Conservation (phyloP, 305 asterid species). For the Salvia sclarea region DNA sequence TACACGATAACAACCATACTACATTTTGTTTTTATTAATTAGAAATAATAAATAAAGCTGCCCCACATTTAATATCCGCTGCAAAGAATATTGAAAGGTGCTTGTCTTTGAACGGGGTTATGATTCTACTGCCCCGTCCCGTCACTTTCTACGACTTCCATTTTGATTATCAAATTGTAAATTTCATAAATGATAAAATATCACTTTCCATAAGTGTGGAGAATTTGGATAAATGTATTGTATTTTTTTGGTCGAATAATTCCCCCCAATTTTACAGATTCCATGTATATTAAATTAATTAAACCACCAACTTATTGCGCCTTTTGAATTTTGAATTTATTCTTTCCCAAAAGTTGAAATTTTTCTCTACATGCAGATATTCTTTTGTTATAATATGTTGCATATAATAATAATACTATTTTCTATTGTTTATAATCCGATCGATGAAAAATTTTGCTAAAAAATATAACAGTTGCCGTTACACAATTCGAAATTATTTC, state of each 20-base stretch:
- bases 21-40: background rate
- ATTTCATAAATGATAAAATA: constrained; percentile 21
- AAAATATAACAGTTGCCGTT: too few relatives aligned
- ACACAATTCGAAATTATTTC: too few relatives aligned
- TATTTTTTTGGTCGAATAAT: background rate
- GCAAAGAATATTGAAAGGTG: constrained; percentile 13
- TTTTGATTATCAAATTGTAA: constrained; percentile 22
- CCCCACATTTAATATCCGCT: background rate
- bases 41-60: background rate
- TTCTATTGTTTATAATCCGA: too few relatives aligned
- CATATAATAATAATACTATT: too few relatives aligned
- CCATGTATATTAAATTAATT: background rate
- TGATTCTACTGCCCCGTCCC: constrained; percentile 13
- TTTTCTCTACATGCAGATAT: background rate
- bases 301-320: background rate
- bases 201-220: constrained; percentile 22
- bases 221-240: background rate
- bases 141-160: constrained; percentile 24
- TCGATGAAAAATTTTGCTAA: too few relatives aligned
- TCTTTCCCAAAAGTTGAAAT: constrained; percentile 1
- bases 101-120: constrained; percentile 10
- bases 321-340: background rate
- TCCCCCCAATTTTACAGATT: background rate
- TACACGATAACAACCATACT: background rate
- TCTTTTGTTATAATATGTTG: background rate